phyloP scores from a whole-genome alignment of 768 basidiomycete genomes.

The Cyclocybe aegerita region DNA sequence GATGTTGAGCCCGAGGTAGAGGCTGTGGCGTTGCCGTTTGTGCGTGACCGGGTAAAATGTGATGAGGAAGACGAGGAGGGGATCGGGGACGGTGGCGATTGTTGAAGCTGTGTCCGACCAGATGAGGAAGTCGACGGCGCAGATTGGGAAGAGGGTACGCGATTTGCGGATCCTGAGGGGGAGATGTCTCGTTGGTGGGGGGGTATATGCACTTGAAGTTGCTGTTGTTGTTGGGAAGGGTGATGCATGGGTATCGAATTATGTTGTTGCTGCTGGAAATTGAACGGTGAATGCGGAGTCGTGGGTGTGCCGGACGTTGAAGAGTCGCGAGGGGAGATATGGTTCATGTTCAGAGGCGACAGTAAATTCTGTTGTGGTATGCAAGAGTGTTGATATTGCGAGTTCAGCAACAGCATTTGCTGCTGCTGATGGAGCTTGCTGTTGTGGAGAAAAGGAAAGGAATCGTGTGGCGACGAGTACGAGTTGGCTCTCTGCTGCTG shows the following conservation, averaged over 20 bases:
- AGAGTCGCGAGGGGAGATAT: conserved; percentile 7
- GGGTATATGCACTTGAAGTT: conserved; percentile 19
- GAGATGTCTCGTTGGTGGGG: conserved; percentile 11
- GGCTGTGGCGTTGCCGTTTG: conserved; percentile 11
- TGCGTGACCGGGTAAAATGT: conserved; percentile 5
- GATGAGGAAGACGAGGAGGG: conserved; percentile 20
- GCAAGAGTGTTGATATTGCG: conserved; percentile 4
- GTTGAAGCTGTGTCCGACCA: conserved; percentile 2
- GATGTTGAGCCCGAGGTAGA: conserved; percentile 14
- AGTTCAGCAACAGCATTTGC: conserved; percentile 9
- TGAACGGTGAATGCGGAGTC: conserved; percentile 12
- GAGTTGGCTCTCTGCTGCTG: conserved; percentile 16
- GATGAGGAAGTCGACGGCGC: conserved; percentile 2
- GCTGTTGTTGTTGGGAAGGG: conserved; percentile 11
- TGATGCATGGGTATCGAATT: conserved; percentile 1
- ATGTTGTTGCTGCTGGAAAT: conserved; percentile 13
- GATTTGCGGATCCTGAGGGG: conserved; percentile 11
- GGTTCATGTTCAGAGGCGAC: conserved; percentile 1
- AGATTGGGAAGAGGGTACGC: conserved; percentile 19
- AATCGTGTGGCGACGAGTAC: conserved; percentile 15
- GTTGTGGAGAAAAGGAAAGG: conserved; percentile 24
- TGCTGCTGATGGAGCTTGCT: conserved; percentile 16
- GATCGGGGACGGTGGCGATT: conserved; percentile 5
- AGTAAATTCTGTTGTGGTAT: not conserved
- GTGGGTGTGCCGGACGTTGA: conserved; percentile 10